Conservation (phyloP, 257 asterid species). For the Thymus mandschuricus region DNA sequence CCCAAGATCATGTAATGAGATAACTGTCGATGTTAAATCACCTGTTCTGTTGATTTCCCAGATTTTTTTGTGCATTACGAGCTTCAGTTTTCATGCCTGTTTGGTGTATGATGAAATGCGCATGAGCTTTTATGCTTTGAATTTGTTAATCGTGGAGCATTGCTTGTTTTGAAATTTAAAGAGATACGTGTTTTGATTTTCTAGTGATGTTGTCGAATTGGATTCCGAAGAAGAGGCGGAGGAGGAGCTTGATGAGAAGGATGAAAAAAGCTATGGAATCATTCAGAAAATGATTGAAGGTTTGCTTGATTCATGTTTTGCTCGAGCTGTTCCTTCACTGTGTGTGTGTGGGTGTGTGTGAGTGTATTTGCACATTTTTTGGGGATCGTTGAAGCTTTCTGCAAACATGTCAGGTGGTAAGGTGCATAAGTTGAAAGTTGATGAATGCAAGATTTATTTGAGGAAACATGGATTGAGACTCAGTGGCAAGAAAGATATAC, state of each 20-base stretch:
- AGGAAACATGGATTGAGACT: constrained; percentile 83
- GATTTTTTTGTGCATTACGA: background rate
- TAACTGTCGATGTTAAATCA: background rate
- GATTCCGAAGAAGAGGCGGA: constrained; percentile 38
- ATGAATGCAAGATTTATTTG: constrained; percentile 78
- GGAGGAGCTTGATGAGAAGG: constrained; percentile 52
- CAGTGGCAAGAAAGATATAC: constrained; percentile 71
- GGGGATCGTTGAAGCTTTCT: background rate
- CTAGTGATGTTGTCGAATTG: constrained; percentile 35
- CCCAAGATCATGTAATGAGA: constrained; percentile 33
- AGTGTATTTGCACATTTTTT: background rate
- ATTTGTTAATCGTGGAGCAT: background rate
- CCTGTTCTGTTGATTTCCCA: no score
- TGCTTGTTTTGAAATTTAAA: constrained; percentile 6
- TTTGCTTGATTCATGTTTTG: constrained; percentile 24
- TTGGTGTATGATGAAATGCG: background rate
- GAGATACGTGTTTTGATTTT: constrained; percentile 10
- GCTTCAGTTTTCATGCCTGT: constrained; percentile 1
- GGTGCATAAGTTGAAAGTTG: constrained; percentile 69
- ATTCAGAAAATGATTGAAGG: constrained; percentile 60
- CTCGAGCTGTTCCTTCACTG: background rate
- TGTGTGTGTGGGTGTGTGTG: constrained; percentile 18
- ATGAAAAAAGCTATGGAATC: constrained; percentile 48
- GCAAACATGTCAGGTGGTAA: constrained; percentile 47
- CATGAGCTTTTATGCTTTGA: background rate